These are phyloP conservation scores for Zopfia rhizophila DNA, from an alignment of 2,329 filamentous ascomycete species.

Conservation along the genomic window DNA sequence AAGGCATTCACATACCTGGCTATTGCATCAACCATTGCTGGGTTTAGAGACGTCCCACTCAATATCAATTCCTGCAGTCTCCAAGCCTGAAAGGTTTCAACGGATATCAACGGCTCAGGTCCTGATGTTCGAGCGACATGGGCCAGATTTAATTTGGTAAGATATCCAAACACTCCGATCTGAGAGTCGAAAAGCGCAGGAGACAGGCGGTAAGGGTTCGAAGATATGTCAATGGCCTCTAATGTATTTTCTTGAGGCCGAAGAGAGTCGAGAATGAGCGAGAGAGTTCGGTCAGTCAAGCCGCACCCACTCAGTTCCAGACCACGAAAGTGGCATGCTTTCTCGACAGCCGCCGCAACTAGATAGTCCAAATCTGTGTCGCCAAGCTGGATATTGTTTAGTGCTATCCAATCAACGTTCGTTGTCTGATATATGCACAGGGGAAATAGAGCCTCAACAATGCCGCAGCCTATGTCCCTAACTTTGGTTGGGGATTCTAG, in stretches of 20 bases:
- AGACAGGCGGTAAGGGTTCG: constrained; percentile 72
- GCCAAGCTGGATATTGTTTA: constrained; percentile 75
- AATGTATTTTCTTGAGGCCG: constrained; percentile 73
- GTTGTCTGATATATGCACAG: constrained; percentile 74
- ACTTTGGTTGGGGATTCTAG: constrained; percentile 56
- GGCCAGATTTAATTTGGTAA: constrained; percentile 73
- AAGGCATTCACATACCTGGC: constrained; percentile 47
- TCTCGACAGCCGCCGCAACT: constrained; percentile 74
- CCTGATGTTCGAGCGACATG: constrained; percentile 72
- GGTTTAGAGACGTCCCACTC: constrained; percentile 71
- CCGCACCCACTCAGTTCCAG: constrained; percentile 74
- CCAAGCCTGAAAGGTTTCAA: constrained; percentile 75
- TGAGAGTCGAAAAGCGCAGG: constrained; percentile 73
- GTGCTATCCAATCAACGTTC: constrained; percentile 75
- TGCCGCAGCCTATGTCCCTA: constrained; percentile 72
- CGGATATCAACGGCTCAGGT: constrained; percentile 70
- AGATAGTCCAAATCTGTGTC: constrained; percentile 75
- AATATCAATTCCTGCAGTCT: constrained; percentile 72
- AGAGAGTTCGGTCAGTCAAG: constrained; percentile 66
- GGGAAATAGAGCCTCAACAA: constrained; percentile 75
- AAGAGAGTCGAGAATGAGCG: constrained; percentile 71
- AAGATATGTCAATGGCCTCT: constrained; percentile 74
- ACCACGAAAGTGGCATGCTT: constrained; percentile 71
- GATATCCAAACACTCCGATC: constrained; percentile 72
- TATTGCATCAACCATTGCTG: constrained; percentile 72